A percentile compares a stretch with the other conserved stretches of the same genome.
phyloP scores from a whole-genome alignment of 805 yeast genomes.

The Wickerhamiella sergipiensis region DNA sequence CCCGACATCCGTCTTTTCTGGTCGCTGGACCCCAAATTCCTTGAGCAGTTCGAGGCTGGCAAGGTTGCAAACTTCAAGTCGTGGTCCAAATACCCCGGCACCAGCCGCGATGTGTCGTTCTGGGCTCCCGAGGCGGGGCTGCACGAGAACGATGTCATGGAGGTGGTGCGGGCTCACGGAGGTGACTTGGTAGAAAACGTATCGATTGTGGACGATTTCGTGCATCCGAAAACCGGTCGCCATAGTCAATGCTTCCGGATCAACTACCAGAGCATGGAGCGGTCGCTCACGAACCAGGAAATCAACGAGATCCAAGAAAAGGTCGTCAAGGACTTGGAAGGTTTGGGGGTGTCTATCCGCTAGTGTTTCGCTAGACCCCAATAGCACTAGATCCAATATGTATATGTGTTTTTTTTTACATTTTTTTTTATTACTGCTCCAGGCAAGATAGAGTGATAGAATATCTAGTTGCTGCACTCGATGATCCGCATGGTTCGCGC shows the following conservation, averaged over 20 bases:
- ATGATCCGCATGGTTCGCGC: conserved; percentile 75
- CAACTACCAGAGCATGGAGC: conserved; percentile 90
- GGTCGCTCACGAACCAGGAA: conserved; percentile 76
- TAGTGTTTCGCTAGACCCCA: too few relatives aligned
- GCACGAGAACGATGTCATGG: conserved; percentile 90
- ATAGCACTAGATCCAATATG: too few relatives aligned
- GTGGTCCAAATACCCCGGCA: conserved; percentile 82
- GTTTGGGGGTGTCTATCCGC: conserved; percentile 46
- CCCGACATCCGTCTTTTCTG: conserved; percentile 93
- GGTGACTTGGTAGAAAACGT: conserved; percentile 88
- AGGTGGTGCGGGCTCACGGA: conserved; percentile 64
- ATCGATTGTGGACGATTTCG: conserved; percentile 60
- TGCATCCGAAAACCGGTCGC: conserved; percentile 68
- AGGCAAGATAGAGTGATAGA: background rate
- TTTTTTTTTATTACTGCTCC: background rate
- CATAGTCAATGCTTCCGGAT: conserved; percentile 78
- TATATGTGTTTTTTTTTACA: too few relatives aligned
- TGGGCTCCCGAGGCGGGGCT: conserved; percentile 54
- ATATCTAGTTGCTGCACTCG: conserved; percentile 25
- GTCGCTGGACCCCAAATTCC: conserved; percentile 71
- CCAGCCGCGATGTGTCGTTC: conserved; percentile 77
- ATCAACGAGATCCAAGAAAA: conserved; percentile 57
- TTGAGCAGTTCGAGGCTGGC: conserved; percentile 53
- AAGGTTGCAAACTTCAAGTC: conserved; percentile 64
- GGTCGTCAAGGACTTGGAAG: conserved; percentile 45